Evolutionary conservation across 2,329 filamentous ascomycete species (phyloP), one percentile per base, ranked within the genome.

Genomic region (Aspergillus latus): DNA sequence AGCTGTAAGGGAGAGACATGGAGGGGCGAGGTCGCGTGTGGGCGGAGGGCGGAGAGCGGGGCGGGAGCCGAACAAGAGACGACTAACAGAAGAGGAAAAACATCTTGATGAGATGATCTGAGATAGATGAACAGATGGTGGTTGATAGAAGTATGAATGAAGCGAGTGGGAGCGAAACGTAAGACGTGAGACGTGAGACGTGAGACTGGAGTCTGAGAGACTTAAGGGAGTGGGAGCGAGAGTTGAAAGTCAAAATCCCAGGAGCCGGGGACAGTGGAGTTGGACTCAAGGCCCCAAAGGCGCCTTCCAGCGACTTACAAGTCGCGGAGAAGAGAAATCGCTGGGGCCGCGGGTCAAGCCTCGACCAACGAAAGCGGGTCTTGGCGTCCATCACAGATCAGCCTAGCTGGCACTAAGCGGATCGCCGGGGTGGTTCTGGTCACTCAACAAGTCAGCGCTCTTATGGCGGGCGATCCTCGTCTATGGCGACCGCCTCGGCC

Each of bases 1-100:
- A 40, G 43, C 26, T 51, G 56, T 42, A 45, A 49, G 61, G 54
- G 57, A 47, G 59, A 67, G 64, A 66, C 67, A 69, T 70, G 59
- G 60, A 55, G 45, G 26, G 54, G 29, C 8, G 47, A 50, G 45
- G 37, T 53, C 47, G 32, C 30, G 28, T 34, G 34, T 13, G 26
- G 10, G 46, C 21, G 21, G 37, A 21, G 36, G 55, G 45, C 16
- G 39, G 50, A 13, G 29, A 34, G 45, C 26, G 40, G 37, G 37
- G 15, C 4, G 49, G 48, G n/a, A 29, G 37, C 37, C 5, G 15
- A 51, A 51, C 34, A 37, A 37, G 15, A 37, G 34, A 11, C 8
- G 34, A 34, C 4, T 37, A 13, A n/a, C n/a, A n/a, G 13, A 11
- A 5, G 13, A 37, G 34, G 34, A 21, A 21, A 10, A 13, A 37